phyloP scores from a whole-genome alignment of 176 grass and related monocot genomes.

The Otatea glauca region DNA sequence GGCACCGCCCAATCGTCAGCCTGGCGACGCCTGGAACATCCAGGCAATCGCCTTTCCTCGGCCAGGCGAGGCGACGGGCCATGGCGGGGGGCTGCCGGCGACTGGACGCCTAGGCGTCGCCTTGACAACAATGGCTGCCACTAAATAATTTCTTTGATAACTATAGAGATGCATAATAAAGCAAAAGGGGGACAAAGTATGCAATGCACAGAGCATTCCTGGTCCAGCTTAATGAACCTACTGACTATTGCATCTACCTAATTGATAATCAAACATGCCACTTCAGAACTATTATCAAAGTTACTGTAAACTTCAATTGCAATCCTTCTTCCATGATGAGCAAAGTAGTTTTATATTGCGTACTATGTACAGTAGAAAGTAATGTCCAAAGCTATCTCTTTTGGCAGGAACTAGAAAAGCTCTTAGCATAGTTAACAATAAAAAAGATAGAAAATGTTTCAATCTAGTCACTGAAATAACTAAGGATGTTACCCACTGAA shows the following conservation, averaged over 20 bases:
- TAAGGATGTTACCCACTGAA: conserved; percentile 8
- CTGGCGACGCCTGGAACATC: too few relatives aligned
- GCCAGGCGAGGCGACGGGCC: too few relatives aligned
- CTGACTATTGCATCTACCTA: neutral
- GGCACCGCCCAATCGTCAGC: too few relatives aligned
- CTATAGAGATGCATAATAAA: neutral
- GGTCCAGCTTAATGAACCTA: conserved; percentile 3
- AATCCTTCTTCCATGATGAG: neutral
- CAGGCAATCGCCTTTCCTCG: too few relatives aligned
- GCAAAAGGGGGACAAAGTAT: neutral
- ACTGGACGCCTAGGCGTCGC: too few relatives aligned
- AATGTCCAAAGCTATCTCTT: neutral
- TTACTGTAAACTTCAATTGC: neutral
- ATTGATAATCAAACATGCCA: neutral
- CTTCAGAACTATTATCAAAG: neutral
- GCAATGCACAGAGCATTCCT: conserved; percentile 6
- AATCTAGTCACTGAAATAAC: conserved; percentile 9
- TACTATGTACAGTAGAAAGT: neutral
- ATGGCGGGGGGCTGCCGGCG: too few relatives aligned
- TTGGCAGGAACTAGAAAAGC: neutral
- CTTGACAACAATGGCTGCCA: neutral
- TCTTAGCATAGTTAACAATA: neutral
- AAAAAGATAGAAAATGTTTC: neutral
- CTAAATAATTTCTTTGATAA: conserved; percentile 31
- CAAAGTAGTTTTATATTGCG: neutral